Evolutionary conservation across 1,139 yeast species (phyloP).

Genomic region (Sugiyamaella castrensis): DNA sequence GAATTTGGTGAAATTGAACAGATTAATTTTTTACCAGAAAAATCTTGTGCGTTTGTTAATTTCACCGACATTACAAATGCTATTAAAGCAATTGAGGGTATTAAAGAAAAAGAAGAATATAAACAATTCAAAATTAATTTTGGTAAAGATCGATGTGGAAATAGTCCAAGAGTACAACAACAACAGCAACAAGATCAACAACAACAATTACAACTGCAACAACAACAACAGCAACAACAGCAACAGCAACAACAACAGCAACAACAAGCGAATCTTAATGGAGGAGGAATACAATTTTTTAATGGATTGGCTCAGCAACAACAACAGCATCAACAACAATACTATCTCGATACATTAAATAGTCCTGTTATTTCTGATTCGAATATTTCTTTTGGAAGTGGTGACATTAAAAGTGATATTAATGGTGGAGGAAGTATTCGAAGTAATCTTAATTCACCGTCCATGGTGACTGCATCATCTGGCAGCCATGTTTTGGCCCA

Average conservation of each 20-base stretch:
- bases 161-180: constrained; percentile 48
- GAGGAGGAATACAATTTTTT: not conserved
- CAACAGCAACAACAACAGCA: not conserved
- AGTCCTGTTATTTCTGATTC: not conserved
- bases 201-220: constrained; percentile 1
- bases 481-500: constrained; percentile 79
- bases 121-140: constrained; percentile 65
- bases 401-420: constrained; percentile 6
- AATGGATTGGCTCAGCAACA: not conserved
- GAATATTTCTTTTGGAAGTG: constrained; percentile 2
- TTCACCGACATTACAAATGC: constrained; percentile 86
- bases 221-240: not conserved
- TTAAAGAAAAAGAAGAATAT: constrained; percentile 50
- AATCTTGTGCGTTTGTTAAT: constrained; percentile 89
- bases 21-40: constrained; percentile 77
- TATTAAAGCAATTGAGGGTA: constrained; percentile 74
- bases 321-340: constrained; percentile 10
- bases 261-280: not conserved
- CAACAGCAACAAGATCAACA: constrained; percentile 1
- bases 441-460: constrained; percentile 10
- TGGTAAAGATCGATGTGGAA: constrained; percentile 95
- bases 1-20: constrained; percentile 93
- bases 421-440: constrained; percentile 7
- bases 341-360: not conserved
- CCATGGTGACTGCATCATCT: constrained; percentile 28